Evolutionary conservation across 148 eudicot genomes (phyloP), one percentile per base, ranked within the genome.

Genomic region (Amaranthus cruentus): DNA sequence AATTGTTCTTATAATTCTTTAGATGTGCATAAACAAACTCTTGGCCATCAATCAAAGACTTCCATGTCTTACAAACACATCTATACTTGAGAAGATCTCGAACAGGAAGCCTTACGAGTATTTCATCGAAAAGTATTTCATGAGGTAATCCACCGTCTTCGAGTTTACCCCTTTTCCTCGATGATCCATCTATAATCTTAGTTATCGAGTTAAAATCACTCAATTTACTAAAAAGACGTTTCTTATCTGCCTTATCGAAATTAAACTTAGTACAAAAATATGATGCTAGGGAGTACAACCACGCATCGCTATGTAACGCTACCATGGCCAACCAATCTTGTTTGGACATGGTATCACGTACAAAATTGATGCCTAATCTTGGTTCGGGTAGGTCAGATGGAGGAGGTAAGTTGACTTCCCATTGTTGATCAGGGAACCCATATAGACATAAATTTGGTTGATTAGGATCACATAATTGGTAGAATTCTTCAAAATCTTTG

Each of bases 291-390:
- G 73, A 7, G 42, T 68, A 68, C 58, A 78, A 48, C 81, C 81
- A 78, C 1, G 77, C 70, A 54, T 78, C 74, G 2, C 77, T 73
- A 43, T 73, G 77, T 15, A 74, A 69, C 2, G 77, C 77, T 4
- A 78, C 81, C 74, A 74, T 68, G 6, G 81, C 60, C 21, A 78
- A n/a, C 77, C 77, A 78, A 6, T 78, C 70, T 9, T 68, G 46
- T 58, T 70, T 73, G 6, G 18, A 52, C 77, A 74, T 73, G 18
- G 4, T 54, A n/a, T 68, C 70, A 9, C 81, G 68, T 3, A 57
- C 55, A 11, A 73, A 48, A 46, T 69, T 78, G 48, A 78, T 78
- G 13, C 81, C 81, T 9, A 62, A 6, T 50, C 46, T 28, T 13
- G 81, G 81, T 58, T 73, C 74, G 8, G 81, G 81, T 49, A 78